These are phyloP conservation scores for Pelargonium exstipulatum DNA, from an alignment of 441 rosid species.

Conservation along the genomic window DNA sequence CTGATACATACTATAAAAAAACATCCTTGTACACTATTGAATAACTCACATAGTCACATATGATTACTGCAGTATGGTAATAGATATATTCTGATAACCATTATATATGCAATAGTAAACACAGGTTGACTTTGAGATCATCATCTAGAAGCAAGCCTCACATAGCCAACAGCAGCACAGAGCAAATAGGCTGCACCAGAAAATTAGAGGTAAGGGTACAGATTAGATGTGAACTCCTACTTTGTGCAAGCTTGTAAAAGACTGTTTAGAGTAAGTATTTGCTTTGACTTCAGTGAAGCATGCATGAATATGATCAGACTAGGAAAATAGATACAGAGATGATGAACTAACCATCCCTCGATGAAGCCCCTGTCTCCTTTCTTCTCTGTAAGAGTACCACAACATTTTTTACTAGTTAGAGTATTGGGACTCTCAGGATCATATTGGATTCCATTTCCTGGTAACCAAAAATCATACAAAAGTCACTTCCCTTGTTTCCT, in stretches of 20 bases:
- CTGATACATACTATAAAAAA: neutral
- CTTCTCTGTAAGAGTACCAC: conserved; percentile 27
- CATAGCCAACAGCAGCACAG: conserved; percentile 69
- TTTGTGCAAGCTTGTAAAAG: neutral
- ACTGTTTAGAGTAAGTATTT: neutral
- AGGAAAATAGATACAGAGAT: neutral
- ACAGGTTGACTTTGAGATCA: neutral
- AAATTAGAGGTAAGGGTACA: neutral
- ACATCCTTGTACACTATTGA: neutral
- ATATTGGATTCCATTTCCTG: conserved; percentile 29
- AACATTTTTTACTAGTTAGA: conserved; percentile 25
- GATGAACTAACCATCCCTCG: conserved; percentile 46
- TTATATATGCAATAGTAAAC: neutral
- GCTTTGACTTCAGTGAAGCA: neutral
- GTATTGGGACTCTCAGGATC: conserved; percentile 22
- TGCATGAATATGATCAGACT: neutral
- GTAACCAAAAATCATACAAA: neutral
- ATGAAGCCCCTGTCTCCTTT: conserved; percentile 58
- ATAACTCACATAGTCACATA: neutral
- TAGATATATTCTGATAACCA: neutral
- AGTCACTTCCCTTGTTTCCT: conserved; percentile 6
- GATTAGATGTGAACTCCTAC: neutral
- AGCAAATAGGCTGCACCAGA: conserved; percentile 44
- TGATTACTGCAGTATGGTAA: neutral
- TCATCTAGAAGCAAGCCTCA: conserved; percentile 42